These are phyloP conservation scores for Cercospora brassicicola DNA, from an alignment of 2,329 filamentous ascomycete genomes.

Conservation along the genomic window DNA sequence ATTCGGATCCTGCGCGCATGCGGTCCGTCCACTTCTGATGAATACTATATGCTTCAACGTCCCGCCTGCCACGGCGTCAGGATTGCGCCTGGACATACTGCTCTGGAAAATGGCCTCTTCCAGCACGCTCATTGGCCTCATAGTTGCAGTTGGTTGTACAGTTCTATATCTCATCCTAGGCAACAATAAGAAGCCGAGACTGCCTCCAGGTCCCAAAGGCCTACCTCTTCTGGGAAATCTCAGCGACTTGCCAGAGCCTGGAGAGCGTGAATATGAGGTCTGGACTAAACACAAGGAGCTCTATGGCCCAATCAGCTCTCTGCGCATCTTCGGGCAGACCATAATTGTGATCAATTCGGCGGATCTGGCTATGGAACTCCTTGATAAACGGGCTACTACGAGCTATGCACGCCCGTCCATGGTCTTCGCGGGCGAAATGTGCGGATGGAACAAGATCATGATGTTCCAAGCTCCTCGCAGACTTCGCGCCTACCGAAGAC, in stretches of 20 bases:
- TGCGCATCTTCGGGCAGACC: conserved; percentile 47
- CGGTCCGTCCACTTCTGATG: neutral
- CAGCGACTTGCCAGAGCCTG: conserved; percentile 26
- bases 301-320: conserved; percentile 38
- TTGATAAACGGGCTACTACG: conserved; percentile 42
- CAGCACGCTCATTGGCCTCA: neutral
- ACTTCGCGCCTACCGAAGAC: conserved; percentile 45
- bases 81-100: neutral
- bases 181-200: neutral
- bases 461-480: neutral
- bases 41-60: neutral
- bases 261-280: conserved; percentile 42
- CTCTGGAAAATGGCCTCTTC: neutral
- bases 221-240: conserved; percentile 30
- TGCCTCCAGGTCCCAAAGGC: conserved; percentile 28
- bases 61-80: neutral
- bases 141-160: neutral
- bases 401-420: conserved; percentile 41
- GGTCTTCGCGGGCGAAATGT: conserved; percentile 26
- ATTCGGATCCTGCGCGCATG: neutral
- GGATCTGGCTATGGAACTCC: conserved; percentile 41
- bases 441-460: conserved; percentile 44
- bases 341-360: conserved; percentile 46
- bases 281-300: conserved; percentile 46
- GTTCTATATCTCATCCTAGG: neutral